These are phyloP conservation scores for Corrigiola litoralis DNA, from an alignment of 179 eudicot genomes.

Conservation along the genomic window DNA sequence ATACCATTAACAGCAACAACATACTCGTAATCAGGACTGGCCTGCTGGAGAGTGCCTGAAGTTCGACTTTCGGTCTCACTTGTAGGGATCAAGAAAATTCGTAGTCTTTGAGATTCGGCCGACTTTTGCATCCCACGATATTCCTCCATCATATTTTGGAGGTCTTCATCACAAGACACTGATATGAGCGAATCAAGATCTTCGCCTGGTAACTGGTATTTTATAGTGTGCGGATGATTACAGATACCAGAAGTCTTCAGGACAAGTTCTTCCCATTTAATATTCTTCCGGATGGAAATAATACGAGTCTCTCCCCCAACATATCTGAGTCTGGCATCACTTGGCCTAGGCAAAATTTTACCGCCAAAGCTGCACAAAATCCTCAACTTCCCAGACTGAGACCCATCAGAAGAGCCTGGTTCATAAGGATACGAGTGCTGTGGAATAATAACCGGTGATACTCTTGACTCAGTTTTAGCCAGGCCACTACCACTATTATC, in stretches of 20 bases:
- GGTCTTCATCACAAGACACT: slow-evolving; percentile 81
- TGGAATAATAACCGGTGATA: slow-evolving; percentile 35
- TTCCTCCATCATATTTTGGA: slow-evolving; percentile 87
- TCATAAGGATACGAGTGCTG: slow-evolving; percentile 34
- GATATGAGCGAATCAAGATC: slow-evolving; percentile 97
- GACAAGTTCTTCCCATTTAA: slow-evolving; percentile 54
- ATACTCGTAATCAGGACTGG: slow-evolving; percentile 63
- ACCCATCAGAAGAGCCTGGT: slow-evolving; percentile 37
- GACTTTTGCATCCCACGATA: slow-evolving; percentile 63
- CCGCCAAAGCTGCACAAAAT: slow-evolving; percentile 92
- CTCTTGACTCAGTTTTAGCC: slow-evolving; percentile 24
- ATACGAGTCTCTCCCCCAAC: slow-evolving; percentile 87
- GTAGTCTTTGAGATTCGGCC: slow-evolving; percentile 55
- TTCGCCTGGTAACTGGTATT: slow-evolving; percentile 87
- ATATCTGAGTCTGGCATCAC: slow-evolving; percentile 78
- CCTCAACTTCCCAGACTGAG: slow-evolving; percentile 57
- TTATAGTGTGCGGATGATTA: slow-evolving; percentile 63
- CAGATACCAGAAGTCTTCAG: slow-evolving; percentile 60
- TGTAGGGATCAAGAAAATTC: slow-evolving; percentile 59
- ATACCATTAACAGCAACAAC: slow-evolving; percentile 81
- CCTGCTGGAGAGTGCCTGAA: slow-evolving; percentile 45
- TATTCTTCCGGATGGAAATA: slow-evolving; percentile 52
- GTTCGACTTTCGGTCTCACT: slow-evolving; percentile 50
- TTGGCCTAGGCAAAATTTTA: slow-evolving; percentile 76
- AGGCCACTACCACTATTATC: slow-evolving; percentile 22